phyloP scores from a whole-genome alignment of 1,139 yeast species.

The Tardiomyces blankii region DNA sequence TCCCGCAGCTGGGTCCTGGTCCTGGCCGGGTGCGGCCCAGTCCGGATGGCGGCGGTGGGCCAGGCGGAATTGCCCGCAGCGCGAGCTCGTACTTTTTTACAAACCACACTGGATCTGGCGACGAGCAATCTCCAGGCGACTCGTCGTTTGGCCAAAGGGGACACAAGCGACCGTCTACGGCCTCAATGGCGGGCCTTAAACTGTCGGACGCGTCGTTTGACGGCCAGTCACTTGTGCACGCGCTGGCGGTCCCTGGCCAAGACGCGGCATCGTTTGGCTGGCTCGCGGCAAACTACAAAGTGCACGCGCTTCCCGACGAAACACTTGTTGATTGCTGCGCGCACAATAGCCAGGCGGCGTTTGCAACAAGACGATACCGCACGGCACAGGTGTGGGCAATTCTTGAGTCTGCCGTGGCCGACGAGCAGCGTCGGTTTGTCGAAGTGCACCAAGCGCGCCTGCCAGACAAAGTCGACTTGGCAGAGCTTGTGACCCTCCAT shows the following conservation, averaged over 20 bases:
- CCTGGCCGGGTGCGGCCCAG: too few species aligned
- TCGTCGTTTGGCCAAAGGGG: conserved; percentile 27
- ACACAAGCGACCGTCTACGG: not conserved
- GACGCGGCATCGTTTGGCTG: conserved; percentile 17
- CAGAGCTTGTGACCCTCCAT: not conserved
- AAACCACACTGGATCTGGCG: not conserved
- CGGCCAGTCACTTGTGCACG: conserved; percentile 3
- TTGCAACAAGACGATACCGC: conserved; percentile 38
- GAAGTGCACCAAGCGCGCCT: not conserved
- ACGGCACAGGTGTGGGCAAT: conserved; percentile 65
- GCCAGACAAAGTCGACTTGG: not conserved
- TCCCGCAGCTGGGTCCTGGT: not conserved
- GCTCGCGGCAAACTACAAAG: conserved; percentile 22
- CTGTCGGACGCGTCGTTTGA: not conserved
- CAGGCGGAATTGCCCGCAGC: conserved; percentile 1
- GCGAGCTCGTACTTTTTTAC: not conserved
- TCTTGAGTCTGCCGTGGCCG: conserved; percentile 43
- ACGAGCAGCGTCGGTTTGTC: conserved; percentile 27
- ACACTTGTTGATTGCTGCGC: conserved; percentile 43
- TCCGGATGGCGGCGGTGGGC: not conserved
- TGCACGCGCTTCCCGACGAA: conserved; percentile 27
- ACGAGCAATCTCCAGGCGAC: not conserved
- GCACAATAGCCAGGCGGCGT: conserved; percentile 50
- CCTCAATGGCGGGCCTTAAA: not conserved
- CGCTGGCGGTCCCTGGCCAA: conserved; percentile 21